Conservation (phyloP, 495 filamentous ascomycete genomes). For the Diplogelasinospora grovesii region DNA sequence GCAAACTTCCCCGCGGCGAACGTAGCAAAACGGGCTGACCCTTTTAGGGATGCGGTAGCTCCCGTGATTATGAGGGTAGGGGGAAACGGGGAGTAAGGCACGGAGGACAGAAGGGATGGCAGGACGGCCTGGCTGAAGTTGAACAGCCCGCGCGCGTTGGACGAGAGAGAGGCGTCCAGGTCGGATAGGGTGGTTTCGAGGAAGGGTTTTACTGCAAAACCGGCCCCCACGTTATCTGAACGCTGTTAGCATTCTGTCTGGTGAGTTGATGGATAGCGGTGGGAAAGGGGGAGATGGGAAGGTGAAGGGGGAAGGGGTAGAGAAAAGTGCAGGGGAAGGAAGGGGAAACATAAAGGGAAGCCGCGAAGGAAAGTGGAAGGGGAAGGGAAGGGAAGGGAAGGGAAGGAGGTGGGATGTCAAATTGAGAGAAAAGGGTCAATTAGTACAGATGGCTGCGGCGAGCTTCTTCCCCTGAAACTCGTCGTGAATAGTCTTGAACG, state of each 20-base stretch:
- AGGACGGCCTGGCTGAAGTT: constrained; percentile 68
- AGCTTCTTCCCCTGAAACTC: constrained; percentile 47
- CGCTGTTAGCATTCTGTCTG: too few relatives aligned
- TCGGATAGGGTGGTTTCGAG: constrained; percentile 64
- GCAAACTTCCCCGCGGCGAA: constrained; percentile 83
- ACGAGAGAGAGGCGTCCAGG: constrained; percentile 47
- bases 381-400: background rate
- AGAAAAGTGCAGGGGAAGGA: background rate
- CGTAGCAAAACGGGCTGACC: constrained; percentile 59
- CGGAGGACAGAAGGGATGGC: constrained; percentile 59
- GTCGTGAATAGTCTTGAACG: constrained; percentile 61
- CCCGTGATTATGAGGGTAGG: constrained; percentile 84
- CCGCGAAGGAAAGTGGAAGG: background rate
- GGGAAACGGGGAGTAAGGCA: constrained; percentile 43
- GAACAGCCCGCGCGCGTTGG: constrained; percentile 68
- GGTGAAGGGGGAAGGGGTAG: background rate
- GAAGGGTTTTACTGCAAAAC: constrained; percentile 72
- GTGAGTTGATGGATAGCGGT: background rate
- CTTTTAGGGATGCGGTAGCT: constrained; percentile 74
- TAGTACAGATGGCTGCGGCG: constrained; percentile 66
- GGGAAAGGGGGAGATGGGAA: background rate
- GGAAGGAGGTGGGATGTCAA: background rate
- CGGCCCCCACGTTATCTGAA: constrained; percentile 62
- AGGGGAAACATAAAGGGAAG: background rate
- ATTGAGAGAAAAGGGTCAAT: too few relatives aligned